Evolutionary conservation across 768 basidiomycete species (phyloP).

Genomic region (Boletus eberwhitei): DNA sequence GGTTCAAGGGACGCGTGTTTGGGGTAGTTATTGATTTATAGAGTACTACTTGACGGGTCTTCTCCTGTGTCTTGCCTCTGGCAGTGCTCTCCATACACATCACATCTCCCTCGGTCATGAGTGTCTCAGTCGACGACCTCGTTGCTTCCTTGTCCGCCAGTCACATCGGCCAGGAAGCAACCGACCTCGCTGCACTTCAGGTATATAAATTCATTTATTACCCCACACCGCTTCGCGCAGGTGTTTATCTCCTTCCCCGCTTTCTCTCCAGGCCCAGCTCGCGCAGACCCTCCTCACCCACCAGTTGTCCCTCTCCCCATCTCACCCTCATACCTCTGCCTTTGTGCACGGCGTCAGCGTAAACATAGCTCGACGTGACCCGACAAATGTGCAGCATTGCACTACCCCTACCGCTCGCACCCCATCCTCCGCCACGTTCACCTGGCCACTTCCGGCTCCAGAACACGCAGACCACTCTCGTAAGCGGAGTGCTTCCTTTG

Average conservation of each 20-base stretch:
- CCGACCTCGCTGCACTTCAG: constrained; percentile 47
- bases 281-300: constrained; percentile 41
- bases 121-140: constrained; percentile 49
- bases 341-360: constrained; percentile 21
- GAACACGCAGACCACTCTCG: constrained; percentile 24
- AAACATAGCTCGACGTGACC: constrained; percentile 28
- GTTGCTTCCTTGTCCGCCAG: constrained; percentile 43
- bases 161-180: constrained; percentile 54
- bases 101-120: constrained; percentile 36
- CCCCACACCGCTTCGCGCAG: constrained; percentile 13
- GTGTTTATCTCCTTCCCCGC: constrained; percentile 15
- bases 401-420: constrained; percentile 39
- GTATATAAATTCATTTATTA: constrained; percentile 27
- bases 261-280: constrained; percentile 39
- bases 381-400: constrained; percentile 37
- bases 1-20: constrained; percentile 23
- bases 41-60: constrained; percentile 1
- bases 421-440: constrained; percentile 28
- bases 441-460: constrained; percentile 28
- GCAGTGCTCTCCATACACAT: not conserved
- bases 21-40: constrained; percentile 17
- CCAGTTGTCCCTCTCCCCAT: constrained; percentile 23
- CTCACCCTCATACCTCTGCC: constrained; percentile 14
- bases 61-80: constrained; percentile 8
- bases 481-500: constrained; percentile 28